Evolutionary conservation across 2,329 filamentous ascomycete species (phyloP), one percentile per base, ranked within the genome.

Genomic region (Clarireedia monteithiana): DNA sequence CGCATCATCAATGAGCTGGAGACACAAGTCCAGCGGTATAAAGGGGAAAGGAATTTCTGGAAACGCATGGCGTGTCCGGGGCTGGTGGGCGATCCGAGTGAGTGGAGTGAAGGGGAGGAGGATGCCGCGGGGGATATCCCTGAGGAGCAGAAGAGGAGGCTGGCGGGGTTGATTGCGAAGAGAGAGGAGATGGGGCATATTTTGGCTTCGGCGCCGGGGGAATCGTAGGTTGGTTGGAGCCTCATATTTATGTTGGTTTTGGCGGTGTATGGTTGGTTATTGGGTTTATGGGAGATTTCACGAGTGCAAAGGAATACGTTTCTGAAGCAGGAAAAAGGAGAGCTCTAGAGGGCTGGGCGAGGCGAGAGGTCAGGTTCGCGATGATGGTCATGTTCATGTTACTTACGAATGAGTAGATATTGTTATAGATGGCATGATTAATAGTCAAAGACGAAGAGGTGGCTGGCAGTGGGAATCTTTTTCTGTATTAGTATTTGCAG

Each of bases 51-150:
- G 53, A 74, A 83, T 2, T 84, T 83, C 69, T 86, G 82, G 83
- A 85, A 85, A 70, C 74, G 83, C 44, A 76, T 85, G 74, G 83
- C 83, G 14, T 78, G 85, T 76, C 81, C 81, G 9, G 75, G 81
- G 56, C 68, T 85, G 39, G 70, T 76, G 7, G 81, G 84, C 24
- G 81, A 84, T 50, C 73, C 77, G 2, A 69, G 69, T 2, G 71
- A 70, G 40, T 83, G 76, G 65, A 84, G 81, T 76, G 85, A 81
- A 64, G 81, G 81, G 56, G 83, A 86, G 42, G 52, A 38, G 61
- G 83, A 86, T 62, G 68, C 86, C 23, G 75, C 85, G 26, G 83
- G 86, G 58, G 72, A 75, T 0, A 75, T 77, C 14, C 27, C 53
- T 6, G 58, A 64, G 46, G 60, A 55, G 5, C 63, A 66, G 60